These are phyloP conservation scores for Ceriops decandra DNA, from an alignment of 345 rosid genomes.

Conservation along the genomic window DNA sequence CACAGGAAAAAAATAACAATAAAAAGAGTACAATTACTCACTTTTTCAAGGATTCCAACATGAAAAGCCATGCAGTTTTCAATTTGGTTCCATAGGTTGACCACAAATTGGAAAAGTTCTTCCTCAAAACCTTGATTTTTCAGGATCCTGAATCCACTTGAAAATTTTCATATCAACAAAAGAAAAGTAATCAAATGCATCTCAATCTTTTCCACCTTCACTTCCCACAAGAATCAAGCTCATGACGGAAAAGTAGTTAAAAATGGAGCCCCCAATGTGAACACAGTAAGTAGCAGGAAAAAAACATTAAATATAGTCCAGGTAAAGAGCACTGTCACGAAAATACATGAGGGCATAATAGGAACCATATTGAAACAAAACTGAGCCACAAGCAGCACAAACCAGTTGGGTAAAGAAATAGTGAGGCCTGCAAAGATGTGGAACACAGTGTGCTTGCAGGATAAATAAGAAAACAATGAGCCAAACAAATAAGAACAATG, in stretches of 20 bases:
- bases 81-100: constrained; percentile 62
- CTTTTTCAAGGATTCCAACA: constrained; percentile 34
- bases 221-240: background rate
- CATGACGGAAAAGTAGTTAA: too few relatives aligned
- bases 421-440: background rate
- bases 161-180: constrained; percentile 9
- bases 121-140: constrained; percentile 59
- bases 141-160: constrained; percentile 46
- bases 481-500: constrained; percentile 10
- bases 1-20: background rate
- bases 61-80: constrained; percentile 39
- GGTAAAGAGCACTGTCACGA: background rate
- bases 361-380: background rate
- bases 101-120: constrained; percentile 43
- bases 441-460: background rate
- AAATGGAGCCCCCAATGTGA: too few relatives aligned
- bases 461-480: constrained; percentile 12
- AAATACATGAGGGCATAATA: background rate
- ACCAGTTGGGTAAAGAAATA: too few relatives aligned
- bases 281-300: too few relatives aligned
- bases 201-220: background rate
- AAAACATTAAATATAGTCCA: background rate
- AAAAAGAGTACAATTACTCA: constrained; percentile 24
- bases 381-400: too few relatives aligned
- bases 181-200: background rate